phyloP scores from a whole-genome alignment of 371 early-diverging fungal species.

The Mucor circinelloides region DNA sequence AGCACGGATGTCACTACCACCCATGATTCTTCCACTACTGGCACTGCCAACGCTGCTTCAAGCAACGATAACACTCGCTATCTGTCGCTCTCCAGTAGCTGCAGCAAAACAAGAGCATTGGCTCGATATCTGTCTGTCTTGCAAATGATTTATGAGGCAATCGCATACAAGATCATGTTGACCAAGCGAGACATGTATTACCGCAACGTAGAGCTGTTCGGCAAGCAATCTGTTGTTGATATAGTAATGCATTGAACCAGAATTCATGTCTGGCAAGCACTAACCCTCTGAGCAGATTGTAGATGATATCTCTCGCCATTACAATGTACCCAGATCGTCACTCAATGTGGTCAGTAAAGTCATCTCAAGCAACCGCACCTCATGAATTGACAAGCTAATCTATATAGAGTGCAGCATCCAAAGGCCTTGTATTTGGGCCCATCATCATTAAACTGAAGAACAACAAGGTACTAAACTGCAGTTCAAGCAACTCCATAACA shows the following conservation, averaged over 20 bases:
- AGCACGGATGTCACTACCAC: not conserved
- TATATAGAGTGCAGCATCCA: conserved; percentile 43
- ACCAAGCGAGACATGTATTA: conserved; percentile 55
- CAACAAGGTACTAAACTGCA: conserved; percentile 35
- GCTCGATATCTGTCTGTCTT: conserved; percentile 44
- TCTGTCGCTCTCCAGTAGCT: not conserved
- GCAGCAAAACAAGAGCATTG: not conserved
- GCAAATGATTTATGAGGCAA: conserved; percentile 48
- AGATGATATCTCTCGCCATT: conserved; percentile 38
- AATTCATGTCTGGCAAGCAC: not conserved
- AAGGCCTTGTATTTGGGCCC: conserved; percentile 47
- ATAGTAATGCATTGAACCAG: conserved; percentile 14
- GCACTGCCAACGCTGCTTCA: not conserved
- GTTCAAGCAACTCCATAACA: not conserved
- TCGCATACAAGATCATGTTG: conserved; percentile 30
- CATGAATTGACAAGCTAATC: too few relatives aligned
- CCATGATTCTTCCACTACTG: not conserved
- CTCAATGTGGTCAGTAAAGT: conserved; percentile 40
- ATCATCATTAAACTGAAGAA: conserved; percentile 38
- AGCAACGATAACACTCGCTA: not conserved
- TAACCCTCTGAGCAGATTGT: conserved; percentile 39
- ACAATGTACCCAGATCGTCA: conserved; percentile 40
- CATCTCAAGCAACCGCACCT: too few relatives aligned
- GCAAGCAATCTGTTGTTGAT: conserved; percentile 37
- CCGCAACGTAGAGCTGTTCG: conserved; percentile 41